Evolutionary conservation across 306 rosid species (phyloP).

Genomic region (Begonia masoniana): DNA sequence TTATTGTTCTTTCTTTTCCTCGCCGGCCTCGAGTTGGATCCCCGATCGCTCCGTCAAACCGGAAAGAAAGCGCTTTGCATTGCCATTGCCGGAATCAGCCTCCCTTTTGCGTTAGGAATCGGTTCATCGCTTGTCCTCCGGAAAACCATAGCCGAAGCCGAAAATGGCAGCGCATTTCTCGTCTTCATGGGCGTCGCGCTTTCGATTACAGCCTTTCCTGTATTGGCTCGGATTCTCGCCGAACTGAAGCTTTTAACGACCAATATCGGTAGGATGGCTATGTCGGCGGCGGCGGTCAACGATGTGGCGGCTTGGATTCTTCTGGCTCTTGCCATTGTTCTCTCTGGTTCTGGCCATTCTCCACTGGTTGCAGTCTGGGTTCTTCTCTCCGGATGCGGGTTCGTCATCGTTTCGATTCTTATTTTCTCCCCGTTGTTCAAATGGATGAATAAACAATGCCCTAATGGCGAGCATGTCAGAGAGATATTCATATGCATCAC

Average conservation of each 20-base stretch:
- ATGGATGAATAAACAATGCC: slow-evolving; percentile 49
- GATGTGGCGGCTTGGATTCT: slow-evolving; percentile 90
- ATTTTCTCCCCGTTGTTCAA: slow-evolving; percentile 48
- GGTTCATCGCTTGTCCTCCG: slow-evolving; percentile 58
- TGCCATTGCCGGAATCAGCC: slow-evolving; percentile 59
- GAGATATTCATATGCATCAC: slow-evolving; percentile 63
- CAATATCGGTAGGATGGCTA: slow-evolving; percentile 58
- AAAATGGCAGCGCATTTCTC: slow-evolving; percentile 35
- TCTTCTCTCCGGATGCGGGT: slow-evolving; percentile 44
- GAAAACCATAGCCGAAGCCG: slow-evolving; percentile 56
- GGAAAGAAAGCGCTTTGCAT: slow-evolving; percentile 55
- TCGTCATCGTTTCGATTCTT: slow-evolving; percentile 28
- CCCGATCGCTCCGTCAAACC: slow-evolving; percentile 43
- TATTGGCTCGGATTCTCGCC: slow-evolving; percentile 75
- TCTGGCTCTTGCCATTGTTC: slow-evolving; percentile 78
- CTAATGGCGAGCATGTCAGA: slow-evolving; percentile 57
- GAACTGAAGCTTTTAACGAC: slow-evolving; percentile 89
- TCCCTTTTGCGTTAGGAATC: slow-evolving; percentile 72
- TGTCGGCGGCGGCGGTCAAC: slow-evolving; percentile 93
- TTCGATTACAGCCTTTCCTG: slow-evolving; percentile 88
- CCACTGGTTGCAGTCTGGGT: slow-evolving; percentile 70
- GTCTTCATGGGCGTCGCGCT: slow-evolving; percentile 90
- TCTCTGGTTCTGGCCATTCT: slow-evolving; percentile 47
- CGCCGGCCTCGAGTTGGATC: slow-evolving; percentile 70
- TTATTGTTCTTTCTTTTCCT: slow-evolving; percentile 72